These are phyloP conservation scores for Punica granatum DNA, from an alignment of 345 rosid genomes.

Conservation along the genomic window DNA sequence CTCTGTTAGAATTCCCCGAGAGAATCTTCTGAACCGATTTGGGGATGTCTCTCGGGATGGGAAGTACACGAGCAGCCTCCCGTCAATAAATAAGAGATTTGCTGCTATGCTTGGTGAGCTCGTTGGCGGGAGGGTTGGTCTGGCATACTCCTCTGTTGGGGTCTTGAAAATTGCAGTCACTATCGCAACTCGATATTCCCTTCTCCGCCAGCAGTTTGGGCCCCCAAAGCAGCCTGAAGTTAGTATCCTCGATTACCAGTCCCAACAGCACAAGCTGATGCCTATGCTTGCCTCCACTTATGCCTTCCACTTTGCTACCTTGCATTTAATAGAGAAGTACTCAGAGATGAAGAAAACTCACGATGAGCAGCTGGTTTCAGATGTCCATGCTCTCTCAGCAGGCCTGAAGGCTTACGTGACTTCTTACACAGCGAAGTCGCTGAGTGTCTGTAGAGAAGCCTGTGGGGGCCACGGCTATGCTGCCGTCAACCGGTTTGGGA, in stretches of 20 bases:
- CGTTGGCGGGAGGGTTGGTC: slow-evolving; percentile 93
- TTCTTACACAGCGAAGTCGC: slow-evolving; percentile 76
- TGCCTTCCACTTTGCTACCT: slow-evolving; percentile 86
- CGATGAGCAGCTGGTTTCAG: slow-evolving; percentile 72
- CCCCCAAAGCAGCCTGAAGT: slow-evolving; percentile 96
- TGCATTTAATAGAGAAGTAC: slow-evolving; percentile 65
- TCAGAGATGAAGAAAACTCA: slow-evolving; percentile 77
- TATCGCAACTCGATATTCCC: slow-evolving; percentile 82
- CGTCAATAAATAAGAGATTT: slow-evolving; percentile 87
- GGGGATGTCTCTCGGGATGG: slow-evolving; percentile 95
- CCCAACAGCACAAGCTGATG: slow-evolving; percentile 99
- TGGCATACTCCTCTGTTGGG: slow-evolving; percentile 82
- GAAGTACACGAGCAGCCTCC: slow-evolving; percentile 83
- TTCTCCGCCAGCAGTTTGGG: slow-evolving; percentile 93
- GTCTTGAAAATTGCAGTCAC: slow-evolving; percentile 76
- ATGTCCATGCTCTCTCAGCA: slow-evolving; percentile 92
- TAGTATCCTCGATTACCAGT: slow-evolving; percentile 94
- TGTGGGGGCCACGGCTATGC: slow-evolving; percentile 99
- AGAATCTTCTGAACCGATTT: slow-evolving; percentile 93
- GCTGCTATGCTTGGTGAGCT: slow-evolving; percentile 97
- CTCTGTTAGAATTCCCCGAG: slow-evolving; percentile 86
- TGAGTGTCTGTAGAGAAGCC: slow-evolving; percentile 88
- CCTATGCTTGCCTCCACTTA: slow-evolving; percentile 96
- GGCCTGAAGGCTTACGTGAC: slow-evolving; percentile 97
- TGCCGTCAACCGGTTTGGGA: slow-evolving; percentile 95